These are phyloP conservation scores for Coccomyxa subellipsoidea DNA, from an alignment of 163 green algal species.

Conservation along the genomic window DNA sequence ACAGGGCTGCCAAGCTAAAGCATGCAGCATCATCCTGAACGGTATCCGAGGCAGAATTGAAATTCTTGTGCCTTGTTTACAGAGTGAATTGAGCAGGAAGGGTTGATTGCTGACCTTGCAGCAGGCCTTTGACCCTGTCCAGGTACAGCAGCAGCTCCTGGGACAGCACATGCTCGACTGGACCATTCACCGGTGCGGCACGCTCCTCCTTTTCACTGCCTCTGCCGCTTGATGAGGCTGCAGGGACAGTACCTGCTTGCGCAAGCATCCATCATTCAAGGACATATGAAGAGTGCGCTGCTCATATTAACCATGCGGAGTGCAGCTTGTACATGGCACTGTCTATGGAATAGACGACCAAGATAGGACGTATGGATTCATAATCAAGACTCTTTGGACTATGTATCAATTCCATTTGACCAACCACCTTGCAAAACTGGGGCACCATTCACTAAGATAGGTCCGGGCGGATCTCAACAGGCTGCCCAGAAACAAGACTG, in stretches of 20 bases:
- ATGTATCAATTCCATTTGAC: no score
- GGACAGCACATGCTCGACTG: slow-evolving; percentile 30
- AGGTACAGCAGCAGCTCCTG: slow-evolving; percentile 73
- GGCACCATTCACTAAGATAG: no score
- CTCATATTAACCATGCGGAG: not conserved
- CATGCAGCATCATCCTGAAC: not conserved
- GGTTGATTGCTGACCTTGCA: slow-evolving; percentile 22
- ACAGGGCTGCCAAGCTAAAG: not conserved
- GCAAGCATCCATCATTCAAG: not conserved
- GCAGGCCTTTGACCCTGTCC: slow-evolving; percentile 42
- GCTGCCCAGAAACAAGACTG: no score
- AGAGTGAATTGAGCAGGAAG: no score
- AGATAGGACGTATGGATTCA: no score
- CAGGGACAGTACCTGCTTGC: not conserved
- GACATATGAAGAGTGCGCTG: not conserved
- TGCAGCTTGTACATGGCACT: not conserved
- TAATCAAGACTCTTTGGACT: no score
- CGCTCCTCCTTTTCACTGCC: slow-evolving; percentile 15
- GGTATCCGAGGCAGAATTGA: no score
- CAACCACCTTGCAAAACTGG: no score
- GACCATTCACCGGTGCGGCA: slow-evolving; percentile 10
- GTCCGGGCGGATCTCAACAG: no score
- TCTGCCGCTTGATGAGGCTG: slow-evolving; percentile 14
- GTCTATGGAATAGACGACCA: not conserved
- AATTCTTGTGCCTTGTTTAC: no score